A percentile compares a stretch with the other conserved stretches of the same genome.
phyloP scores from a whole-genome alignment of 345 rosid species.

The Arabidopsis suecica region DNA sequence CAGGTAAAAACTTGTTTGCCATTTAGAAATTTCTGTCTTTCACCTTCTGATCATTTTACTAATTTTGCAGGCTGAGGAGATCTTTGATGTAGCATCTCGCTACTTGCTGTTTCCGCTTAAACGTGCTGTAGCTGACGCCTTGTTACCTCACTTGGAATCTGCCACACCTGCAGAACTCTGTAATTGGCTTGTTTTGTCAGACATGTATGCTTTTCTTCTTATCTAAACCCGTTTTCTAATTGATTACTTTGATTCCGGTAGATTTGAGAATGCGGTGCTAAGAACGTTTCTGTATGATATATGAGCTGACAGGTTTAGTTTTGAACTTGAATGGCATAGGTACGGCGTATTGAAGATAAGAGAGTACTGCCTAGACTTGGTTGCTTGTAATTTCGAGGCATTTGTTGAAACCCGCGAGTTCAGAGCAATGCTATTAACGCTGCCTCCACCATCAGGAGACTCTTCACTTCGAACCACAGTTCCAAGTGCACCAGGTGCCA shows the following conservation, averaged over 20 bases:
- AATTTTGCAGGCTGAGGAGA: constrained; percentile 80
- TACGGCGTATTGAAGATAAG: constrained; percentile 90
- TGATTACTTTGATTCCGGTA: constrained; percentile 13
- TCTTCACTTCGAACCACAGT: constrained; percentile 82
- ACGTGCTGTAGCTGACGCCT: constrained; percentile 93
- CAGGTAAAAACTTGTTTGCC: constrained; percentile 58
- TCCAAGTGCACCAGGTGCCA: constrained; percentile 95
- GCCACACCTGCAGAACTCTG: constrained; percentile 88
- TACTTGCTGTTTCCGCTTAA: constrained; percentile 91
- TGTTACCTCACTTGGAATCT: constrained; percentile 79
- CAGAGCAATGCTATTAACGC: constrained; percentile 85
- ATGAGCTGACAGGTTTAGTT: constrained; percentile 5
- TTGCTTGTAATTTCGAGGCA: constrained; percentile 90
- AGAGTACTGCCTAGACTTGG: constrained; percentile 81
- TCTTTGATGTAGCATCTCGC: constrained; percentile 97
- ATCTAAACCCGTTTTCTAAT: constrained; percentile 15
- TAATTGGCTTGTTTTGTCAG: constrained; percentile 87
- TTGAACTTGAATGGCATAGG: constrained; percentile 53
- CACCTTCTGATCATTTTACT: constrained; percentile 11
- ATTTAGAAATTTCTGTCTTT: no score
- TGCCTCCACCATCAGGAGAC: constrained; percentile 97
- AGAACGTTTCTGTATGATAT: constrained; percentile 11
- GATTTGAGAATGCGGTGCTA: background rate
- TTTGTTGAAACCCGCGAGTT: constrained; percentile 80
- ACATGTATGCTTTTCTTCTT: constrained; percentile 63